Conservation (phyloP, 768 basidiomycete species). For the Phanerodontia chrysosporium region DNA sequence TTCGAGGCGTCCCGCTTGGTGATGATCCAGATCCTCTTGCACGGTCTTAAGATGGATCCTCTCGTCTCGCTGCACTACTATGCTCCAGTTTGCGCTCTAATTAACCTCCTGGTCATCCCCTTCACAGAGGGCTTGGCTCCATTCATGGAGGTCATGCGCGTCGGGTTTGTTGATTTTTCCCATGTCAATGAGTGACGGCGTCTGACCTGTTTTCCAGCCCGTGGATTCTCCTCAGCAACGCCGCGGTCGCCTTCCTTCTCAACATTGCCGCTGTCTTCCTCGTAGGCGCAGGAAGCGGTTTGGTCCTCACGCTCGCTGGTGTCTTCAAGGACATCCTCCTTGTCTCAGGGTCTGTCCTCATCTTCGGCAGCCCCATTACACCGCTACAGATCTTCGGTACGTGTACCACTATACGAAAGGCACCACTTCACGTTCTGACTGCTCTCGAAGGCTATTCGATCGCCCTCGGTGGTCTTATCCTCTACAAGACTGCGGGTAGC, state of each 20-base stretch:
- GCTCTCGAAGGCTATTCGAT: constrained; percentile 76
- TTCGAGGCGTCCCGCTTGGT: constrained; percentile 94
- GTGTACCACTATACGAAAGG: constrained; percentile 6
- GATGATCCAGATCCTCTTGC: constrained; percentile 92
- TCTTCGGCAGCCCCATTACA: constrained; percentile 79
- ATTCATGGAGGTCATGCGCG: constrained; percentile 61
- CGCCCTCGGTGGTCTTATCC: constrained; percentile 77
- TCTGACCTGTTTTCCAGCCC: constrained; percentile 41
- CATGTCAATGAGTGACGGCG: neutral
- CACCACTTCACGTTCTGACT: neutral
- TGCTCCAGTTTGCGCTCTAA: constrained; percentile 88
- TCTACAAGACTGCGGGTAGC: constrained; percentile 75
- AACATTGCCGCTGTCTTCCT: constrained; percentile 95
- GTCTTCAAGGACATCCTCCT: constrained; percentile 90
- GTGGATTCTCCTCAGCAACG: constrained; percentile 75
- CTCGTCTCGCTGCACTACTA: constrained; percentile 95
- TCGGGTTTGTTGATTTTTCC: constrained; percentile 22
- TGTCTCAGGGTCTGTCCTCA: constrained; percentile 83
- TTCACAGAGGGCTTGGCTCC: constrained; percentile 91
- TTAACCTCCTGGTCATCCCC: constrained; percentile 83
- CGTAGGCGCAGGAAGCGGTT: constrained; percentile 81
- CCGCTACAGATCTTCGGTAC: constrained; percentile 79
- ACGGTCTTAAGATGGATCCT: constrained; percentile 97
- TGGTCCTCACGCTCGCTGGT: constrained; percentile 89
- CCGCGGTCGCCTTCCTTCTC: constrained; percentile 79